Percentiles rank a stretch among this genome's conserved stretches.
phyloP scores from a whole-genome alignment of 108 stramenopile genomes.

The Nitzschia inconspicua region DNA sequence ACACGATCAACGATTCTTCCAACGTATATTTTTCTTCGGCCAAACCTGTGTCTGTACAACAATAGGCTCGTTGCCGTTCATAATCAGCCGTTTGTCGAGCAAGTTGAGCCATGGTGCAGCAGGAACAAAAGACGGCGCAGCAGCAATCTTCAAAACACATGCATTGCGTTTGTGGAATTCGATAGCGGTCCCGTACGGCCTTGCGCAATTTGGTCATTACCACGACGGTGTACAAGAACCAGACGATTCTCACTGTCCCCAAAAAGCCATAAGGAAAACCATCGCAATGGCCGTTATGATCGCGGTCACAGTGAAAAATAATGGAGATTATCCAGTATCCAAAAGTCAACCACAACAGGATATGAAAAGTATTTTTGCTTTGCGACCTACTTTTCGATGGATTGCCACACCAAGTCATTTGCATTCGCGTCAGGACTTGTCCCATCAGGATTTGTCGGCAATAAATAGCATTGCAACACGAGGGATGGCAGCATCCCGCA shows the following conservation, averaged over 20 bases:
- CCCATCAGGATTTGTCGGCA: slow-evolving; percentile 26
- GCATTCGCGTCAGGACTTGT: slow-evolving; percentile 31
- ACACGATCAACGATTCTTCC: no score
- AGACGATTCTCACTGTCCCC: not conserved
- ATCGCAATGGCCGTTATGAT: no score
- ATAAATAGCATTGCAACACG: slow-evolving; percentile 15
- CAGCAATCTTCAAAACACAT: slow-evolving; percentile 29
- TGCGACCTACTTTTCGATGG: no score
- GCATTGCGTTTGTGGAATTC: slow-evolving; percentile 14
- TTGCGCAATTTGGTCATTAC: slow-evolving; percentile 5
- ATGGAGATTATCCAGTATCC: no score
- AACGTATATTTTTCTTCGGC: no score
- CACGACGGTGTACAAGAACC: slow-evolving; percentile 1
- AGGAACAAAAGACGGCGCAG: slow-evolving; percentile 14
- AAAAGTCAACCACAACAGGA: no score
- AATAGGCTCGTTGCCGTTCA: slow-evolving; percentile 9
- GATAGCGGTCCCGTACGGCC: slow-evolving; percentile 12
- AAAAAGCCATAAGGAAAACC: no score
- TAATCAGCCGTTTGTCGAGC: slow-evolving; percentile 38
- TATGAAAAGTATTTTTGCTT: no score
- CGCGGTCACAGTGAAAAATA: no score
- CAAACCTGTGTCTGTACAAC: slow-evolving; percentile 37
- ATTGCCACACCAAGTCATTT: slow-evolving; percentile 18
- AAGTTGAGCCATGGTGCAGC: slow-evolving; percentile 31
- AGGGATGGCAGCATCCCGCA: slow-evolving; percentile 19